Evolutionary conservation across 1,139 yeast species (phyloP), one percentile per base, ranked within the genome.

Genomic region (Saccharomyces pastorianus): DNA sequence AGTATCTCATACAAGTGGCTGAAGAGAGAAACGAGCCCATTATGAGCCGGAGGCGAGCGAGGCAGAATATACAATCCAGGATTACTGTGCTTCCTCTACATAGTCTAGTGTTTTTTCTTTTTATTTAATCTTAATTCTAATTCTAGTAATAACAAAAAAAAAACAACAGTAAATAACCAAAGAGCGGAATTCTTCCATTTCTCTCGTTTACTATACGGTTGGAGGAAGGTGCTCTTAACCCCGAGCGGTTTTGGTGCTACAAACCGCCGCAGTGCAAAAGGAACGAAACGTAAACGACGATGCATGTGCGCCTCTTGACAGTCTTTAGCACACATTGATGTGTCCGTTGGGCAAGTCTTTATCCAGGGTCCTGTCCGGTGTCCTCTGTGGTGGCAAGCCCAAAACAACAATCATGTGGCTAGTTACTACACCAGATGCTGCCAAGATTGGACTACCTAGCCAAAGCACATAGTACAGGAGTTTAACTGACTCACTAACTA

Each of bases 1-100:
- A 77, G 84, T 51, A 64, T 73, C 48, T 82, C 84, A 48, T 80
- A 77, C 64, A 76, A 76, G 52, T 91, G 97, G 96, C 78, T 91
- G 62, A 79, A 77, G 67, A 80, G 84, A 61, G 96, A 88, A 70
- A 87, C 95, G 2, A 57, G 70, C 29, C 77, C 79, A 6, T 64
- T 79, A 29, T 61, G 48, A 52, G 6, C 4, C 2, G 3, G 28
- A 14, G 26, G 48, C 48, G 46, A 32, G 47, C 6, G 28, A 8
- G 26, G 48, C 48, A 28, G 14, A n/a, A n/a, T n/a, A n/a, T n/a
- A n/a, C n/a, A n/a, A n/a, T n/a, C n/a, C n/a, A n/a, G n/a, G n/a
- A n/a, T n/a, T n/a, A n/a, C n/a, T n/a, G n/a, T n/a, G n/a, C n/a
- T n/a, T n/a, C 25, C 6, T 6, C 31, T 28, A 28, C 6, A 28